These are phyloP conservation scores for Globisporangium alternatum DNA, from an alignment of 352 stramenopile genomes.

Conservation along the genomic window DNA sequence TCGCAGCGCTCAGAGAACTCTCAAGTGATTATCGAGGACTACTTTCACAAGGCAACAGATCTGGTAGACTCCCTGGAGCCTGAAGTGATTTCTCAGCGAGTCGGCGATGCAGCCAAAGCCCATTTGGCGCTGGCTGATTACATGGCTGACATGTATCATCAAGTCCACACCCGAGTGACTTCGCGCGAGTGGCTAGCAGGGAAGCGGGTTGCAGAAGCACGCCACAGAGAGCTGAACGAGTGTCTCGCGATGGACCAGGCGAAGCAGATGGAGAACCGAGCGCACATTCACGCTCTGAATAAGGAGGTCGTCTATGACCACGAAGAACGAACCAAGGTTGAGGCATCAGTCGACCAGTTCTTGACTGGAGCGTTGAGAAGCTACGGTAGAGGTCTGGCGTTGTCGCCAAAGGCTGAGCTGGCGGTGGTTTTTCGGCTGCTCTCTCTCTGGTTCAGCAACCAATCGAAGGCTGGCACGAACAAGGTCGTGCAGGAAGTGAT, in stretches of 20 bases:
- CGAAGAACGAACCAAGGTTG: constrained; percentile 82
- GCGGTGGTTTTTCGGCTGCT: constrained; percentile 92
- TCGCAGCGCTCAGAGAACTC: constrained; percentile 91
- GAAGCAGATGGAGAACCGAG: constrained; percentile 62
- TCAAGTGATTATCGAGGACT: constrained; percentile 90
- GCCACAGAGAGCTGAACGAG: constrained; percentile 55
- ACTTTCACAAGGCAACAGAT: constrained; percentile 81
- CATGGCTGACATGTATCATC: constrained; percentile 90
- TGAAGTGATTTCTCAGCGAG: constrained; percentile 30
- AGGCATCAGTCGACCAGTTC: constrained; percentile 85
- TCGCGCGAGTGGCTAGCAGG: constrained; percentile 89
- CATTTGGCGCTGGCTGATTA: constrained; percentile 89
- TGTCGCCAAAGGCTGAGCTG: constrained; percentile 71
- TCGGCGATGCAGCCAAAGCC: constrained; percentile 61
- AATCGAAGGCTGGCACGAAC: constrained; percentile 68
- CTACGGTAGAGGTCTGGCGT: constrained; percentile 65
- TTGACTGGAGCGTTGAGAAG: constrained; percentile 85
- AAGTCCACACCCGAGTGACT: constrained; percentile 78
- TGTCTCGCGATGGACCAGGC: constrained; percentile 56
- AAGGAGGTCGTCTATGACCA: constrained; percentile 89
- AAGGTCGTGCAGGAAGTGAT: constrained; percentile 82
- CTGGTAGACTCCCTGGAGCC: constrained; percentile 51
- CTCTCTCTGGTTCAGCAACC: constrained; percentile 94
- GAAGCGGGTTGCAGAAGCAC: constrained; percentile 69
- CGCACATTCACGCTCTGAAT: constrained; percentile 67